Base-by-base conservation (phyloP, 768 basidiomycete species). In the Tulasnella sp. region DNA sequence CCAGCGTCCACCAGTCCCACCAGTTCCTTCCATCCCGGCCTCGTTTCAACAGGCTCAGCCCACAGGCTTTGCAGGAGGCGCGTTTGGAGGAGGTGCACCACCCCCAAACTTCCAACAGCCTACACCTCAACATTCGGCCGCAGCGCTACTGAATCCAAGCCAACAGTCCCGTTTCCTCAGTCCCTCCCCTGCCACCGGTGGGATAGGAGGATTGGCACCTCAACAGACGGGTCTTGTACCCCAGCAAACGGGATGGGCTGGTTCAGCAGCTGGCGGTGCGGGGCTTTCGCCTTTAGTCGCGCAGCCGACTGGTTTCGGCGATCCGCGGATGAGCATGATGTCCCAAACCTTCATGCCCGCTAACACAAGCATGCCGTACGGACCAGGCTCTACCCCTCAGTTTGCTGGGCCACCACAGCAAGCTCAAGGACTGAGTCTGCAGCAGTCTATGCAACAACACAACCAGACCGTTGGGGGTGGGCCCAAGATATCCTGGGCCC, bases 281-380 rank as follows among this genome's bases (percentile, higher is more conserved):
- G 84, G 78, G 75, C 34, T 69, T 12, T 69, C 64, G 24, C 88
- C 89, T 9, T 89, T 96, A 76, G 87, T 93, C 1, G 90, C 94
- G 22, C 95, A 96, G 83, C 86, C 89, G 78, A 96, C 95, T 8
- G 95, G 95, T 31, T 94, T 90, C 83, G 87, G 93, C 78, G 94
- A 97, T 86, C 96, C 96, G 1, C 88, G 95, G 28, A 87, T 97
- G 75, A 91, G 91, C 85, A 92, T 96, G 90, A 95, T 98, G 94
- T 92, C 92, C n/a, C 93, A 87, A 81, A 92, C 93, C 0, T 98
- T 98, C 87, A 94, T 98, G 92, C 97, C 97, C 1, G 84, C 85
- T 60, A 87, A 88, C 75, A 69, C 81, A 48, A 48, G 60, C 64
- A 54, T 79, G 20, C 80, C 80, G 12, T 81, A 81, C 64, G 42